Conservation (phyloP, 2,329 filamentous ascomycete genomes). For the Phialophora tarda region DNA sequence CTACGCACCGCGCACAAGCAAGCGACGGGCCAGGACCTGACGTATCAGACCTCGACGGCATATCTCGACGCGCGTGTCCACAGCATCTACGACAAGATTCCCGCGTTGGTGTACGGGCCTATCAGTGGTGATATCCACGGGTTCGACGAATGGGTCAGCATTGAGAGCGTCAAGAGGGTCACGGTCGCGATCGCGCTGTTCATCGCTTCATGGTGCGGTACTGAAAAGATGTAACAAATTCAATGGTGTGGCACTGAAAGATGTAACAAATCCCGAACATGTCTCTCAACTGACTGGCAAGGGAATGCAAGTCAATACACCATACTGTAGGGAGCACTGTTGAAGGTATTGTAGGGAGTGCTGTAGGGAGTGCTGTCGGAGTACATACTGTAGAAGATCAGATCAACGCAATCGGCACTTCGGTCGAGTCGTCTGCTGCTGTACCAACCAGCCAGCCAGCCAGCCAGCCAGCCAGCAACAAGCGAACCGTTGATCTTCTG, state of each 20-base stretch:
- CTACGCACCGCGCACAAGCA: slow-evolving; percentile 36
- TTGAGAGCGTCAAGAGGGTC: slow-evolving; percentile 45
- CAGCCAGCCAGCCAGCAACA: too few species aligned
- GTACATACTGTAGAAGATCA: too few species aligned
- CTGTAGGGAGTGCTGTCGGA: too few species aligned
- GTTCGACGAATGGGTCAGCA: slow-evolving; percentile 59
- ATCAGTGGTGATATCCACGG: slow-evolving; percentile 54
- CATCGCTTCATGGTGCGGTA: slow-evolving; percentile 35
- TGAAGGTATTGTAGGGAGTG: too few species aligned
- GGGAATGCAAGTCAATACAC: too few species aligned
- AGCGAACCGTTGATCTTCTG: too few species aligned
- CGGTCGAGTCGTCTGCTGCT: too few species aligned
- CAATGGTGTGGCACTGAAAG: slow-evolving; percentile 4
- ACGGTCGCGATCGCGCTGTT: slow-evolving; percentile 34
- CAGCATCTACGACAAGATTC: slow-evolving; percentile 32
- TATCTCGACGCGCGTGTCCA: slow-evolving; percentile 35
- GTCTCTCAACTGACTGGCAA: background rate
- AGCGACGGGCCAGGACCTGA: slow-evolving; percentile 34
- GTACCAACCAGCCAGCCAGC: too few species aligned
- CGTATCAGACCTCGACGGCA: slow-evolving; percentile 25
- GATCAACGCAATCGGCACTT: too few species aligned
- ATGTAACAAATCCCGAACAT: background rate
- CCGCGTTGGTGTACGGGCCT: slow-evolving; percentile 33
- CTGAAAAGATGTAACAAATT: slow-evolving; percentile 27
- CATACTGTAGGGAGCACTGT: too few species aligned